phyloP scores from a whole-genome alignment of 768 basidiomycete species.

The Fibroporia radiculosa region DNA sequence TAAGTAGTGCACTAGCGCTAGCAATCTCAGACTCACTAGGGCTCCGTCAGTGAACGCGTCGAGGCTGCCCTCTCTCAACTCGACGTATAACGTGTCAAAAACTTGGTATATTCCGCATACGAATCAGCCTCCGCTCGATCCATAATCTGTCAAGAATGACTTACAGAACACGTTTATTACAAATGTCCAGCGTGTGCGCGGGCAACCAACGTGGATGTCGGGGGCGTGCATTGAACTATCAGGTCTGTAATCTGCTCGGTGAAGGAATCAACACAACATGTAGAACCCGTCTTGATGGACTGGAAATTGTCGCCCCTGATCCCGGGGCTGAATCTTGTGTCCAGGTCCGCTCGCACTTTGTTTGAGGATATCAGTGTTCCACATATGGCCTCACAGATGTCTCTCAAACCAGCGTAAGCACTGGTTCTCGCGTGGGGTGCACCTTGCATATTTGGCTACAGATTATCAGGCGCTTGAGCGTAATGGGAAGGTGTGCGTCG shows the following conservation, averaged over 20 bases:
- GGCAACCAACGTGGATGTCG: slow-evolving; percentile 12
- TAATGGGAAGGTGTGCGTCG: slow-evolving; percentile 34
- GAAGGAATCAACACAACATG: no score
- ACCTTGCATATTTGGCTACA: slow-evolving; percentile 40
- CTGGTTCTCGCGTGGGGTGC: slow-evolving; percentile 34
- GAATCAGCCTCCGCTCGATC: slow-evolving; percentile 10
- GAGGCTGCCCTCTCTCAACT: no score
- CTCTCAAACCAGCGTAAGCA: slow-evolving; percentile 23
- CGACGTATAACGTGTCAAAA: not conserved
- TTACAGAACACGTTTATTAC: slow-evolving; percentile 14
- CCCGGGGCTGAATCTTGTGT: slow-evolving; percentile 4
- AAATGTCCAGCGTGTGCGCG: slow-evolving; percentile 14
- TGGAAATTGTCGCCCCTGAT: slow-evolving; percentile 7
- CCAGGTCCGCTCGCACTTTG: slow-evolving; percentile 6
- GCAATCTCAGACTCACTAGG: no score
- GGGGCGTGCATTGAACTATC: slow-evolving; percentile 15
- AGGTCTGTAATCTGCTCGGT: slow-evolving; percentile 10
- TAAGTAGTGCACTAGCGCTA: no score
- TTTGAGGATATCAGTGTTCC: slow-evolving; percentile 6
- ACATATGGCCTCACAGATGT: slow-evolving; percentile 9
- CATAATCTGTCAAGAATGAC: slow-evolving; percentile 7
- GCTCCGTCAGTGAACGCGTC: no score
- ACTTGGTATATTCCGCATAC: slow-evolving; percentile 15
- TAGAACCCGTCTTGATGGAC: slow-evolving; percentile 21
- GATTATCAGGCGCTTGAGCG: slow-evolving; percentile 25